Conservation (phyloP, 2,329 filamentous ascomycete genomes). For the Cercospora berteroae region DNA sequence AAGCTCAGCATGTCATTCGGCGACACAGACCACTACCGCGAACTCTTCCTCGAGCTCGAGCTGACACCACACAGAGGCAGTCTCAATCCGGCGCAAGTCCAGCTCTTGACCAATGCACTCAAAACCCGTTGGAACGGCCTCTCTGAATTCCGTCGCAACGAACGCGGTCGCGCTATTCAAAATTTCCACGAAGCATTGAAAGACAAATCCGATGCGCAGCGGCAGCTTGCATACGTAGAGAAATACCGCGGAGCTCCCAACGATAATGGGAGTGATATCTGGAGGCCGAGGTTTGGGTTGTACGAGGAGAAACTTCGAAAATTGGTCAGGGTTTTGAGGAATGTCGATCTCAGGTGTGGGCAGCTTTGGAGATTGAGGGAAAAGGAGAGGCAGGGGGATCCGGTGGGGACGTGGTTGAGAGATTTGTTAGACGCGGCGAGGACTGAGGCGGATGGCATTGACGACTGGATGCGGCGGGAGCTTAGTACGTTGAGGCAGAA, state of each 20-base stretch:
- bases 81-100: neutral
- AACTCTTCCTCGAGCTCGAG: neutral
- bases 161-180: neutral
- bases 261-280: neutral
- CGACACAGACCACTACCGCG: neutral
- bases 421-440: neutral
- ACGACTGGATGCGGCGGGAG: neutral
- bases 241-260: neutral
- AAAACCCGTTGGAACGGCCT: neutral
- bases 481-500: neutral
- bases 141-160: neutral
- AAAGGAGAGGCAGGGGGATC: neutral
- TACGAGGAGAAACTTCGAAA: neutral
- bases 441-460: neutral
- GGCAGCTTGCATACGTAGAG: neutral
- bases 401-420: neutral
- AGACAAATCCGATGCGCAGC: neutral
- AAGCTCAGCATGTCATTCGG: neutral
- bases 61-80: neutral
- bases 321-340: neutral
- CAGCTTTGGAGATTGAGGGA: neutral
- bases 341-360: neutral
- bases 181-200: neutral
- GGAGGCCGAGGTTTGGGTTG: constrained; percentile 2
- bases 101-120: neutral